Evolutionary conservation across 345 rosid genomes (phyloP).

Genomic region (Punica granatum): DNA sequence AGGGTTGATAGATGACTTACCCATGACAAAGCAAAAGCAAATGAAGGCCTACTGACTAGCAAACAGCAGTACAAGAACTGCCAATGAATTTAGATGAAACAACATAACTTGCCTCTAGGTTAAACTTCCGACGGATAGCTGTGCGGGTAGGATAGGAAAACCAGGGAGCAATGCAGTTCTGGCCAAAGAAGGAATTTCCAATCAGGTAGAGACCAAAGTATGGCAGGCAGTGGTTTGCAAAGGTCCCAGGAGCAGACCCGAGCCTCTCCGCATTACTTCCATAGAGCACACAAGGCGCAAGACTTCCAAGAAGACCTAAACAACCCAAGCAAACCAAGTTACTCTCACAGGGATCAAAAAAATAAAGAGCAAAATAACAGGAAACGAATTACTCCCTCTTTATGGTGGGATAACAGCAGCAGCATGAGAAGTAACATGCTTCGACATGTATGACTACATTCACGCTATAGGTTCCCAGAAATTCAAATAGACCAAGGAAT

Average conservation of each 20-base stretch:
- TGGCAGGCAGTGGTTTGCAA: constrained; percentile 71
- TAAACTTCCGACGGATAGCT: constrained; percentile 69
- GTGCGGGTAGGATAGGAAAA: constrained; percentile 68
- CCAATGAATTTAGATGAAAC: background rate
- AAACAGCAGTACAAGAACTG: constrained; percentile 3
- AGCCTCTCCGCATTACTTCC: constrained; percentile 91
- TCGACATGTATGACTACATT: background rate
- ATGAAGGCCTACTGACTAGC: background rate
- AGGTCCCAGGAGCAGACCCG: constrained; percentile 63
- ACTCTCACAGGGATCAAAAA: background rate
- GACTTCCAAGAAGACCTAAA: constrained; percentile 82
- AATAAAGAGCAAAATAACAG: background rate
- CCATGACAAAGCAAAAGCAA: background rate
- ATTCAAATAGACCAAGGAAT: background rate
- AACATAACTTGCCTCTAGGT: constrained; percentile 66
- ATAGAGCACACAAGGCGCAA: constrained; percentile 81
- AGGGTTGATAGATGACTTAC: background rate
- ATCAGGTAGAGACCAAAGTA: constrained; percentile 68
- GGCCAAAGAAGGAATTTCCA: constrained; percentile 51
- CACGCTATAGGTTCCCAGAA: background rate
- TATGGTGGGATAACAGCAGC: background rate
- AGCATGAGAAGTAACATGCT: background rate
- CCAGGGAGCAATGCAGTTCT: constrained; percentile 90
- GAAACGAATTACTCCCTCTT: background rate
- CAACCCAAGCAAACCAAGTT: constrained; percentile 1